These are phyloP conservation scores for Elsinoe australis DNA, from an alignment of 2,329 filamentous ascomycete genomes.

Conservation along the genomic window DNA sequence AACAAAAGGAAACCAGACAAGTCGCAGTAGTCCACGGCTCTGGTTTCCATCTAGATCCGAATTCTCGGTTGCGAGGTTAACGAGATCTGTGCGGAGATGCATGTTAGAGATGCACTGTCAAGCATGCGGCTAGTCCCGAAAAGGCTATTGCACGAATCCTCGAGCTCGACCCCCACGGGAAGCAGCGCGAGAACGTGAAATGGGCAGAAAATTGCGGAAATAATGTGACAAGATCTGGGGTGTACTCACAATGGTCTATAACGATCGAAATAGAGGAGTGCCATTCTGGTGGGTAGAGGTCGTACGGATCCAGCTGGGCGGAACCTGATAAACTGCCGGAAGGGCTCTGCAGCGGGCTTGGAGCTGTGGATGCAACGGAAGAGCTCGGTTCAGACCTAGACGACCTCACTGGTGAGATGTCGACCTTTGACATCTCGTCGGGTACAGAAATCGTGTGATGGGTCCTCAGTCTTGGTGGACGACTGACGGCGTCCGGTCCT, in stretches of 20 bases:
- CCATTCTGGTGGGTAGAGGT: constrained; percentile 34
- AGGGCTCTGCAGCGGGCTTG: constrained; percentile 20
- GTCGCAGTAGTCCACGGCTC: constrained; percentile 32
- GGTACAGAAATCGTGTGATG: constrained; percentile 17
- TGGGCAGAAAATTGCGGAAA: background rate
- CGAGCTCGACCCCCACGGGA: constrained; percentile 7
- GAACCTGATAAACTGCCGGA: constrained; percentile 7
- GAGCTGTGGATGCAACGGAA: constrained; percentile 22
- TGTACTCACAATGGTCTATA: constrained; percentile 31
- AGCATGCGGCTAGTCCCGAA: constrained; percentile 16
- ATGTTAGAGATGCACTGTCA: constrained; percentile 16
- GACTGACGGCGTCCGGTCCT: background rate
- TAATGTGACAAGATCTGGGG: background rate
- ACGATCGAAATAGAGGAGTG: constrained; percentile 30
- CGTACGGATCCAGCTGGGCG: constrained; percentile 24
- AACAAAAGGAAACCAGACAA: constrained; percentile 37
- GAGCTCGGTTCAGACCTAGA: constrained; percentile 22
- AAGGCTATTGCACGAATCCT: constrained; percentile 16
- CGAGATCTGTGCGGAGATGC: constrained; percentile 26
- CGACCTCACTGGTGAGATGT: constrained; percentile 24
- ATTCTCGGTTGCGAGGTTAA: constrained; percentile 36
- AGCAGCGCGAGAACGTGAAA: background rate
- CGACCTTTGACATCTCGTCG: constrained; percentile 8
- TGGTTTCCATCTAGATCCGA: constrained; percentile 35
- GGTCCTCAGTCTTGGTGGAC: constrained; percentile 18